Evolutionary conservation across 352 stramenopile genomes (phyloP), one percentile per base, ranked within the genome.

Genomic region (Chrysophaeum taylorii): DNA sequence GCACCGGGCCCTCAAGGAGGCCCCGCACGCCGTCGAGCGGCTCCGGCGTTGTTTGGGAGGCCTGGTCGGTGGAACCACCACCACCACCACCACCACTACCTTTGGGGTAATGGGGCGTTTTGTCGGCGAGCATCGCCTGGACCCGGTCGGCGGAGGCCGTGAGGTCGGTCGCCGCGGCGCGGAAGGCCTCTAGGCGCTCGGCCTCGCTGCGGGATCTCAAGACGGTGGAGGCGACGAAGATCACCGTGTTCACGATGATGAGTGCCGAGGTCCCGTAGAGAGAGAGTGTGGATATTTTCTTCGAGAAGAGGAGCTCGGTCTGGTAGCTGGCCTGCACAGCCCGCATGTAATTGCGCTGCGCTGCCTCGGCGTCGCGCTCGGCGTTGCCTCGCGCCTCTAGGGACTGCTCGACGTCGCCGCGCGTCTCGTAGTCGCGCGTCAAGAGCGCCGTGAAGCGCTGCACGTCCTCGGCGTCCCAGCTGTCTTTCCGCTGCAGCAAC

Each of bases 311-410:
- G 35, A 66, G 57, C 35, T 66, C 57, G 33, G 12, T 18, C 33
- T 66, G 57, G 57, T 66, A 66, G 33, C 36, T 31, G 31, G 31
- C 7, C 57, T 45, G 57, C 33, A 66, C 57, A 2, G 57, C 57
- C 21, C 31, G 23, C 1, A 66, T 27, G 4, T 14, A 66, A 1
- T 2, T n/a, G 12, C 57, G 57, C 57, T 66, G 33, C 12, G 57
- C 31, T 7, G 31, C 31, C 1, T 66, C 57, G 31, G 57, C 57
- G 57, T 2, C 57, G 15, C 7, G 31, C 57, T 66, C 57, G 2
- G 57, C 31, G 12, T 1, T n/a, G 2, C 1, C 23, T 5, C 57
- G 31, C 33, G 33, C 21, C 12, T 4, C 36, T 1, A 66, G 18
- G 33, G 14, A 38, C 57, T 25, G 33, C 33, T 5, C 31, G 57